Conservation (phyloP, 2,329 filamentous ascomycete species). For the Pseudogymnoascus sp. region DNA sequence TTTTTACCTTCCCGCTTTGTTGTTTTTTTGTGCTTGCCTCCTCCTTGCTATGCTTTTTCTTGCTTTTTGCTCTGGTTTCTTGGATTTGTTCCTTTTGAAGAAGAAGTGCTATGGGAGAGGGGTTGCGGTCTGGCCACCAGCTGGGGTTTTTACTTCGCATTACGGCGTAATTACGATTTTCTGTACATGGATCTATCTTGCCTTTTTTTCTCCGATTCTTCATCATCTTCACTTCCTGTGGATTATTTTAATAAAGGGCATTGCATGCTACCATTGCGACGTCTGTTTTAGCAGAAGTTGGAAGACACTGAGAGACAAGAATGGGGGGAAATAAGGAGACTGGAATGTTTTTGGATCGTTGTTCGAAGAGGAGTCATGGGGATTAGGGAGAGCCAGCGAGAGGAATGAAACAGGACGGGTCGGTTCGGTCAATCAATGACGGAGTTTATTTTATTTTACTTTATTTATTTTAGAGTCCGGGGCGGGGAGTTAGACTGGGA, state of each 20-base stretch:
- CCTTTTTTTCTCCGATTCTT: neutral
- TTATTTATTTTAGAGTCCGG: neutral
- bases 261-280: neutral
- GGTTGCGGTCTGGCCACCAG: neutral
- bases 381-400: neutral
- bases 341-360: conserved; percentile 8
- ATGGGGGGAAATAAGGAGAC: neutral
- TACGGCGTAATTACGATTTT: neutral
- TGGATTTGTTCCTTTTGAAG: neutral
- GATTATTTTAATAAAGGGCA: neutral
- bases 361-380: neutral
- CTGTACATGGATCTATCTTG: neutral
- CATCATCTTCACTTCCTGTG: neutral
- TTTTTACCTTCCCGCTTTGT: neutral
- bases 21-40: neutral
- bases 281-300: neutral
- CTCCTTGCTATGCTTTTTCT: neutral
- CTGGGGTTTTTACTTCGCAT: neutral
- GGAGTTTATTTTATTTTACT: neutral
- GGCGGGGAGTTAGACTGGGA: neutral
- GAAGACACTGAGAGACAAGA: neutral
- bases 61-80: neutral
- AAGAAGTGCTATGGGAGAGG: neutral
- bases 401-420: conserved; percentile 3
- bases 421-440: neutral